Conservation (phyloP, 2,329 filamentous ascomycete genomes). For the Stemphylium vesicarium region DNA sequence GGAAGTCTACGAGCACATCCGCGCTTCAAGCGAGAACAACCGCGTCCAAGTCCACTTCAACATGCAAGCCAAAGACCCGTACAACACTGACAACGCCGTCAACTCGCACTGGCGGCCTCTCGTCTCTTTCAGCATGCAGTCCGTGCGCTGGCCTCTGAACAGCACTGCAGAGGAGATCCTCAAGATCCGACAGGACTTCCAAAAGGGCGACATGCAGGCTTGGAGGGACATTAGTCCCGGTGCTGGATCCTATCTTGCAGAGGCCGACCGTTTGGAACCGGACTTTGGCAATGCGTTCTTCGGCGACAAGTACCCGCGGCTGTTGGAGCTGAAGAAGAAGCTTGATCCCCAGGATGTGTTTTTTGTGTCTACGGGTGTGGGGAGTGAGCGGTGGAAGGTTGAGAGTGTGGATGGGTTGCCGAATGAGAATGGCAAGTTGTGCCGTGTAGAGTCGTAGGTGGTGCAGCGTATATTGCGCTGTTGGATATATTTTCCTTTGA, state of each 20-base stretch:
- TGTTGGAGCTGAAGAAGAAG: constrained; percentile 39
- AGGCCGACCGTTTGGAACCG: constrained; percentile 42
- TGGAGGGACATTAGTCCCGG: constrained; percentile 43
- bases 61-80: constrained; percentile 41
- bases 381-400: constrained; percentile 45
- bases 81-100: constrained; percentile 40
- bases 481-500: not conserved
- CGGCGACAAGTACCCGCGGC: constrained; percentile 39
- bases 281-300: constrained; percentile 43
- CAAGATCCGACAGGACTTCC: constrained; percentile 35
- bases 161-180: constrained; percentile 34
- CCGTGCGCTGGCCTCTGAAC: constrained; percentile 43
- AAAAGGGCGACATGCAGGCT: constrained; percentile 35
- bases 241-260: constrained; percentile 39
- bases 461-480: not conserved
- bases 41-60: constrained; percentile 47
- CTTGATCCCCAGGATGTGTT: constrained; percentile 47
- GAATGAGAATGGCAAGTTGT: constrained; percentile 47
- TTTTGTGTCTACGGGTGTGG: constrained; percentile 42
- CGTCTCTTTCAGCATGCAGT: constrained; percentile 38
- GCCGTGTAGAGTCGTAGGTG: constrained; percentile 25
- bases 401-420: constrained; percentile 43
- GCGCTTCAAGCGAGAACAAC: constrained; percentile 43
- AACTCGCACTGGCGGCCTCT: constrained; percentile 39
- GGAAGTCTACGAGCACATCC: constrained; percentile 35